Percentiles rank a stretch among this genome's conserved stretches.
These are phyloP conservation scores for Daldinia concentrica DNA, from an alignment of 495 filamentous ascomycete genomes.

Conservation along the genomic window DNA sequence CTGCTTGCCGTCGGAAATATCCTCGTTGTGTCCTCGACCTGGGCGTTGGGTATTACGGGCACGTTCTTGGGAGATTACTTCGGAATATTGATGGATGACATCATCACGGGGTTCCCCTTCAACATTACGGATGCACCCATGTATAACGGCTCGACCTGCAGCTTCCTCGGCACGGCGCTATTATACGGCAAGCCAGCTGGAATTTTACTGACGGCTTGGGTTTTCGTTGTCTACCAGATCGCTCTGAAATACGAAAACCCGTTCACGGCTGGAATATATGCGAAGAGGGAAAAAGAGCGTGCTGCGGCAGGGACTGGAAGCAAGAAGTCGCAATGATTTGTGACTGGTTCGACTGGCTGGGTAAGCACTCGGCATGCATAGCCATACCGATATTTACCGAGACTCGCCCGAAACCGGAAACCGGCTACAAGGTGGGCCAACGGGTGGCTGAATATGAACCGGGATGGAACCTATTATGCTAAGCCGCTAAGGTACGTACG, in stretches of 20 bases:
- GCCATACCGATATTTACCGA: slow-evolving; percentile 18
- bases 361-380: slow-evolving; percentile 8
- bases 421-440: slow-evolving; percentile 6
- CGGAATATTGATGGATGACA: slow-evolving; percentile 94
- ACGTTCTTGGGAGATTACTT: slow-evolving; percentile 99
- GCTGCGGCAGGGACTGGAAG: slow-evolving; percentile 47
- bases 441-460: slow-evolving; percentile 1
- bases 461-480: not conserved
- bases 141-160: slow-evolving; percentile 94
- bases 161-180: slow-evolving; percentile 90
- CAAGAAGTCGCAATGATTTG: slow-evolving; percentile 59
- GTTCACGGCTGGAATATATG: slow-evolving; percentile 95
- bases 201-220: slow-evolving; percentile 75
- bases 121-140: slow-evolving; percentile 91
- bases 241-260: slow-evolving; percentile 94
- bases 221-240: slow-evolving; percentile 80
- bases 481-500: not conserved
- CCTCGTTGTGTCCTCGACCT: slow-evolving; percentile 88
- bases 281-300: slow-evolving; percentile 76
- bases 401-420: slow-evolving; percentile 27
- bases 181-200: slow-evolving; percentile 91
- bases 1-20: slow-evolving; percentile 81
- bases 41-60: slow-evolving; percentile 91
- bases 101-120: slow-evolving; percentile 95
- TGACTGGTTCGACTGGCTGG: slow-evolving; percentile 2